Evolutionary conservation across 2,329 filamentous ascomycete species (phyloP).

Genomic region (Neospermospora avenae): DNA sequence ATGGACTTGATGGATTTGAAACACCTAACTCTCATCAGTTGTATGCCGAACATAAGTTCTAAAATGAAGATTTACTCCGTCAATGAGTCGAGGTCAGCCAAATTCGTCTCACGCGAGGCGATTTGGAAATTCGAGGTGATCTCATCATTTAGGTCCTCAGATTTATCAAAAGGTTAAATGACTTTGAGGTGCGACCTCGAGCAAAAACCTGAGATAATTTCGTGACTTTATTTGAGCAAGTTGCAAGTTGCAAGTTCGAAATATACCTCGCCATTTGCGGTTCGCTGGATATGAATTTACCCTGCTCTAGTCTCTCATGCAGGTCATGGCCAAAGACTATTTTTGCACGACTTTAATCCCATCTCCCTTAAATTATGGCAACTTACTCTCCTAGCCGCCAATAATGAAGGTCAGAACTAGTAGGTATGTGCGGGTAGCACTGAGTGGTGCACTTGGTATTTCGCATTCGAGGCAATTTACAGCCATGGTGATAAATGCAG

Average conservation of each 20-base stretch:
- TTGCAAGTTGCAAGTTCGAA: too few relatives aligned
- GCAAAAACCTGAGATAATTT: too few relatives aligned
- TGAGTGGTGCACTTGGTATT: not conserved
- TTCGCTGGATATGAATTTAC: too few relatives aligned
- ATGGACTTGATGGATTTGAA: not conserved
- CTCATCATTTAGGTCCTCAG: too few relatives aligned
- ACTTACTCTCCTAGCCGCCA: not conserved
- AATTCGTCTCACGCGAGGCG: too few relatives aligned
- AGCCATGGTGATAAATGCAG: not conserved
- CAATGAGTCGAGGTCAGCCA: too few relatives aligned
- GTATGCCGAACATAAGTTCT: not conserved
- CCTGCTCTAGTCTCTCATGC: too few relatives aligned
- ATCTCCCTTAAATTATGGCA: constrained; percentile 1
- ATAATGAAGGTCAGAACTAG: not conserved
- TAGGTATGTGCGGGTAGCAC: not conserved
- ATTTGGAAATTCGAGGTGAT: too few relatives aligned
- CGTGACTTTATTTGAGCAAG: too few relatives aligned
- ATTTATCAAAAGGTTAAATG: too few relatives aligned
- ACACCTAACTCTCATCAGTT: not conserved
- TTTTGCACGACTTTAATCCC: not conserved
- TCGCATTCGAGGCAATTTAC: not conserved
- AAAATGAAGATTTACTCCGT: not conserved
- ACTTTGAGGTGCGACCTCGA: too few relatives aligned
- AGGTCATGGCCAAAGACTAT: not conserved
- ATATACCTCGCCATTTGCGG: too few relatives aligned